Conservation (phyloP, 164 flowering plant species). For the Liquidambar formosana region DNA sequence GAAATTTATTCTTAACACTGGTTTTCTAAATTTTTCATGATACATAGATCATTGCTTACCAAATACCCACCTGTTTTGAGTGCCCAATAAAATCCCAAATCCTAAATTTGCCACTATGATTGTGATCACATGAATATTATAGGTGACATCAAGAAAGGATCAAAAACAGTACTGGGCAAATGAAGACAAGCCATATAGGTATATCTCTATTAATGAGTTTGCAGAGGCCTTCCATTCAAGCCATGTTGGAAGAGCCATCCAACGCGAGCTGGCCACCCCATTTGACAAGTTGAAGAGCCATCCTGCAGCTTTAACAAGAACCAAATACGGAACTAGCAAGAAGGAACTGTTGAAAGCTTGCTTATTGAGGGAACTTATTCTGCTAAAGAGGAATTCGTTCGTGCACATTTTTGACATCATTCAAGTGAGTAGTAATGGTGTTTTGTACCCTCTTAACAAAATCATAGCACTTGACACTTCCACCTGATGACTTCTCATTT, state of each 20-base stretch:
- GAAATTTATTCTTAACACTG: no score
- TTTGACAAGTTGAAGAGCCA: conserved; percentile 33
- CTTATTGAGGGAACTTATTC: conserved; percentile 47
- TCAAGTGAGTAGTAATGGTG: conserved; percentile 7
- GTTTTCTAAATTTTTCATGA: no score
- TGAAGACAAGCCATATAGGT: conserved; percentile 28
- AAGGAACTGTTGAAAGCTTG: conserved; percentile 60
- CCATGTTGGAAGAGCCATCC: conserved; percentile 23
- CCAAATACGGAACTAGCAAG: conserved; percentile 47
- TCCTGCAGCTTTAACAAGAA: conserved; percentile 41
- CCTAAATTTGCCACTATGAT: no score
- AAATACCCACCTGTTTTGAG: no score
- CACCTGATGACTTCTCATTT: neutral
- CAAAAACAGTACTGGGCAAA: conserved; percentile 41
- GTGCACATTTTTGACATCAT: conserved; percentile 6
- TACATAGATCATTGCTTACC: no score
- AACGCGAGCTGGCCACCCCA: conserved; percentile 32
- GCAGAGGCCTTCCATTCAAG: conserved; percentile 29
- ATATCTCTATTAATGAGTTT: conserved; percentile 31
- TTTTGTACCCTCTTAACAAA: no score
- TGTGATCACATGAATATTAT: neutral
- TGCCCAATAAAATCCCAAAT: no score
- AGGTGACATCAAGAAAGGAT: conserved; percentile 58
- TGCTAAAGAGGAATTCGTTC: conserved; percentile 41
- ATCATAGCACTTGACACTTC: no score